These are phyloP conservation scores for Saccharomyces kudriavzevii DNA, from an alignment of 805 yeast species.

Conservation along the genomic window DNA sequence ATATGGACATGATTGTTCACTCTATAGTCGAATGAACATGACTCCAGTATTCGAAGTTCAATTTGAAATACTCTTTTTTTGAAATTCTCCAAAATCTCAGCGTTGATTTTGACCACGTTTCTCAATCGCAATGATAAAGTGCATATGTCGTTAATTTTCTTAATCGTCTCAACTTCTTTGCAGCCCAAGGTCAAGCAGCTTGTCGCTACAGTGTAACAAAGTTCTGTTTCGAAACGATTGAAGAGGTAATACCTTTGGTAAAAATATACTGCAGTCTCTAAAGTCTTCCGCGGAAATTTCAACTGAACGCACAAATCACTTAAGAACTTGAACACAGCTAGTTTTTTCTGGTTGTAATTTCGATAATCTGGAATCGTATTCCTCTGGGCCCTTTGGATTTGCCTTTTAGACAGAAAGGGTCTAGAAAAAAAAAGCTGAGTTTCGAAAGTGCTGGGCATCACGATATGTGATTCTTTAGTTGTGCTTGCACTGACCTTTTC, in stretches of 20 bases:
- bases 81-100: constrained; percentile 42
- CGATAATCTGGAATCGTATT: constrained; percentile 45
- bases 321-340: constrained; percentile 46
- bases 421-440: constrained; percentile 37
- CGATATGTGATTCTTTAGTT: not conserved
- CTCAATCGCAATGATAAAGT: constrained; percentile 33
- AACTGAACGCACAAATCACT: constrained; percentile 44
- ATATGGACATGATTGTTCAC: constrained; percentile 40
- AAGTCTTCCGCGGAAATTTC: constrained; percentile 61
- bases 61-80: constrained; percentile 47
- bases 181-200: constrained; percentile 64
- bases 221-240: constrained; percentile 48
- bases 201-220: constrained; percentile 55
- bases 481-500: not conserved
- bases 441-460: constrained; percentile 18
- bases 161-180: constrained; percentile 78
- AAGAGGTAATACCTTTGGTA: constrained; percentile 65
- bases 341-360: constrained; percentile 44
- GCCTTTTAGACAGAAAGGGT: constrained; percentile 51
- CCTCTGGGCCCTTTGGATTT: constrained; percentile 43
- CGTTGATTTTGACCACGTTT: constrained; percentile 18
- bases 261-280: constrained; percentile 63
- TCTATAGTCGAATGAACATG: constrained; percentile 74
- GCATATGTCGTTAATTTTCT: constrained; percentile 57
- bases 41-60: constrained; percentile 69